phyloP scores from a whole-genome alignment of 1,284 basidiomycete species.

The Trichosporon faecale region DNA sequence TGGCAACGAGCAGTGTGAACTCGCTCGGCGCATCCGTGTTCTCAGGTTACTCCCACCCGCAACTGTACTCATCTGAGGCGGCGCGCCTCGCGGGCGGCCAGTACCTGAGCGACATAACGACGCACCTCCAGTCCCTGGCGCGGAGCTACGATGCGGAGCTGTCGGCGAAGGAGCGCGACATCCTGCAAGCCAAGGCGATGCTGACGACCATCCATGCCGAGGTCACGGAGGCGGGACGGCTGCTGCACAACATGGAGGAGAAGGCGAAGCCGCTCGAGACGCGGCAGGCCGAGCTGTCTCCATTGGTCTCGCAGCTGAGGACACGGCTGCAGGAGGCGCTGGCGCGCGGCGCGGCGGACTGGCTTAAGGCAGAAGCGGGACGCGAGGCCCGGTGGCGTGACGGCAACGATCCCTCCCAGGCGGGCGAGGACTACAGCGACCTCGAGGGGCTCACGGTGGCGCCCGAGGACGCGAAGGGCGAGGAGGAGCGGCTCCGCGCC shows the following conservation, averaged over 20 bases:
- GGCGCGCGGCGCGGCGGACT: slow-evolving; percentile 84
- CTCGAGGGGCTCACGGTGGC: slow-evolving; percentile 49
- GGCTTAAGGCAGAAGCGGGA: slow-evolving; percentile 78
- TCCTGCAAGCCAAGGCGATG: slow-evolving; percentile 82
- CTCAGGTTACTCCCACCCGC: slow-evolving; percentile 54
- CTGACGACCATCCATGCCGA: slow-evolving; percentile 86
- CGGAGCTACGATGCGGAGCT: slow-evolving; percentile 92
- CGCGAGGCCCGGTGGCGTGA: slow-evolving; percentile 60
- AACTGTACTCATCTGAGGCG: slow-evolving; percentile 79
- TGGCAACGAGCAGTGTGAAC: slow-evolving; percentile 11
- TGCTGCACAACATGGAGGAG: slow-evolving; percentile 67
- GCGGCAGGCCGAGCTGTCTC: slow-evolving; percentile 61
- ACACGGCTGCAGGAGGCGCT: slow-evolving; percentile 75
- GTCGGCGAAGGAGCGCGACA: slow-evolving; percentile 85
- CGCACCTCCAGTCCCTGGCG: slow-evolving; percentile 83
- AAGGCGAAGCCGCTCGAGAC: slow-evolving; percentile 65
- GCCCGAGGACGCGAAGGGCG: slow-evolving; percentile 49
- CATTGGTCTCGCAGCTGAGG: slow-evolving; percentile 66
- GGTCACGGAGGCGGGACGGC: slow-evolving; percentile 79
- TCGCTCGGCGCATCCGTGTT: slow-evolving; percentile 27
- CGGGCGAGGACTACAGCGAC: slow-evolving; percentile 45
- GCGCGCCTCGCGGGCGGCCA: slow-evolving; percentile 84
- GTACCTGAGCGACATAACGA: slow-evolving; percentile 77
- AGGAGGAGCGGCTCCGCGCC: slow-evolving; percentile 62
- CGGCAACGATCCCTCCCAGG: slow-evolving; percentile 29